These are phyloP conservation scores for Phytopythium vexans DNA, from an alignment of 352 stramenopile genomes.

Conservation along the genomic window DNA sequence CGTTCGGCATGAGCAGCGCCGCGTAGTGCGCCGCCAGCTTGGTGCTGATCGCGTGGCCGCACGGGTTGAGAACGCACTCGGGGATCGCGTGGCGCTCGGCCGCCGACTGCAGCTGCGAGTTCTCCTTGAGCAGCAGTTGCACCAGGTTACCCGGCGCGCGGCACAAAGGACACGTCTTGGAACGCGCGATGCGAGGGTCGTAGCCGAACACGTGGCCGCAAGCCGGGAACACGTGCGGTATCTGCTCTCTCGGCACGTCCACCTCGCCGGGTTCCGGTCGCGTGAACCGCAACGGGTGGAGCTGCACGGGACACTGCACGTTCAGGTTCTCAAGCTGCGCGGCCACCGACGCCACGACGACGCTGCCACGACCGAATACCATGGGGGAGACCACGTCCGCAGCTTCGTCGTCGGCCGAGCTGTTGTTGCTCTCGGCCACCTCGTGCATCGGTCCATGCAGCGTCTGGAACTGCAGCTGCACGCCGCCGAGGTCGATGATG, in stretches of 20 bases:
- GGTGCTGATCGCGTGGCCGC: constrained; percentile 70
- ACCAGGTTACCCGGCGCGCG: constrained; percentile 61
- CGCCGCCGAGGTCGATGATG: constrained; percentile 74
- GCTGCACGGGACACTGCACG: constrained; percentile 74
- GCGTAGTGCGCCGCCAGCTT: constrained; percentile 64
- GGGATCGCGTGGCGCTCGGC: constrained; percentile 59
- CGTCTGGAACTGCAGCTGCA: constrained; percentile 76
- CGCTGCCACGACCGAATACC: constrained; percentile 23
- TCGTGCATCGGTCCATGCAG: constrained; percentile 17
- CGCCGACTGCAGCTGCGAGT: constrained; percentile 59
- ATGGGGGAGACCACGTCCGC: constrained; percentile 24
- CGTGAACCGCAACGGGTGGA: constrained; percentile 65
- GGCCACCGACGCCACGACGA: constrained; percentile 39
- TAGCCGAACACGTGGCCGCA: constrained; percentile 84
- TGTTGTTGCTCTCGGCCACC: constrained; percentile 1
- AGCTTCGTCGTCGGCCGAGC: constrained; percentile 3
- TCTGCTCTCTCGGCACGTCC: constrained; percentile 44
- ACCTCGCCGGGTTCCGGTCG: constrained; percentile 26
- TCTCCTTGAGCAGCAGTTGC: constrained; percentile 68
- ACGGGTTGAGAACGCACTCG: constrained; percentile 82
- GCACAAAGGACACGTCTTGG: constrained; percentile 64
- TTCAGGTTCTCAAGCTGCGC: constrained; percentile 68
- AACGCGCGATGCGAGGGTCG: constrained; percentile 59
- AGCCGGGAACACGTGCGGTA: constrained; percentile 69
- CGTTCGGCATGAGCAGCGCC: constrained; percentile 66